These are phyloP conservation scores for Camelina sativa DNA, from an alignment of 345 rosid genomes.

Conservation along the genomic window DNA sequence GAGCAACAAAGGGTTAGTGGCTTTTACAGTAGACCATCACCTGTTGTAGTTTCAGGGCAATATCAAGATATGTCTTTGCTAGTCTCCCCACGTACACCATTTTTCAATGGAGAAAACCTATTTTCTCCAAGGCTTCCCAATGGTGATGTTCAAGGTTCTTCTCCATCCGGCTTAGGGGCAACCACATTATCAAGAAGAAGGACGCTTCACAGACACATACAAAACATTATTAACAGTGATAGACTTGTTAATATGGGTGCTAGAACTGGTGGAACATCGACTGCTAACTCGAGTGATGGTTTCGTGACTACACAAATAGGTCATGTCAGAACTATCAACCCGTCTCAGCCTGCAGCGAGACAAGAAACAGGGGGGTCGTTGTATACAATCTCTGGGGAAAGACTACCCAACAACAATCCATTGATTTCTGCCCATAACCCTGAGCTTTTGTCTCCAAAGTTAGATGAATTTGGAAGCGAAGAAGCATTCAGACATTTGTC, in stretches of 20 bases:
- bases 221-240: conserved; percentile 61
- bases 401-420: conserved; percentile 47
- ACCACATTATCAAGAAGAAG: conserved; percentile 83
- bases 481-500: conserved; percentile 48
- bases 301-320: conserved; percentile 49
- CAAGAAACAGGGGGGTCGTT: conserved; percentile 46
- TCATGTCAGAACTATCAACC: conserved; percentile 46
- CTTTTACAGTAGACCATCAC: conserved; percentile 58
- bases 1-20: conserved; percentile 59
- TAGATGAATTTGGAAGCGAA: conserved; percentile 50
- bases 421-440: conserved; percentile 49
- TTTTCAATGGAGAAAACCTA: conserved; percentile 57
- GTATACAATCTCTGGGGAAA: conserved; percentile 51
- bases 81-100: conserved; percentile 59
- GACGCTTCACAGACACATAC: conserved; percentile 83
- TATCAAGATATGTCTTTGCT: conserved; percentile 53
- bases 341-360: conserved; percentile 49
- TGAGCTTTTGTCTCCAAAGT: conserved; percentile 49
- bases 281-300: conserved; percentile 50
- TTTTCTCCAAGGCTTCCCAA: conserved; percentile 68
- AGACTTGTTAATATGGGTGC: conserved; percentile 54
- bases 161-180: conserved; percentile 79
- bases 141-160: conserved; percentile 57
- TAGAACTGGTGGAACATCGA: conserved; percentile 53
- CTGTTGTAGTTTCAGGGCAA: conserved; percentile 52